Evolutionary conservation across 163 green algal species (phyloP), one percentile per base, ranked within the genome.

Genomic region (Scenedesmus sp.): DNA sequence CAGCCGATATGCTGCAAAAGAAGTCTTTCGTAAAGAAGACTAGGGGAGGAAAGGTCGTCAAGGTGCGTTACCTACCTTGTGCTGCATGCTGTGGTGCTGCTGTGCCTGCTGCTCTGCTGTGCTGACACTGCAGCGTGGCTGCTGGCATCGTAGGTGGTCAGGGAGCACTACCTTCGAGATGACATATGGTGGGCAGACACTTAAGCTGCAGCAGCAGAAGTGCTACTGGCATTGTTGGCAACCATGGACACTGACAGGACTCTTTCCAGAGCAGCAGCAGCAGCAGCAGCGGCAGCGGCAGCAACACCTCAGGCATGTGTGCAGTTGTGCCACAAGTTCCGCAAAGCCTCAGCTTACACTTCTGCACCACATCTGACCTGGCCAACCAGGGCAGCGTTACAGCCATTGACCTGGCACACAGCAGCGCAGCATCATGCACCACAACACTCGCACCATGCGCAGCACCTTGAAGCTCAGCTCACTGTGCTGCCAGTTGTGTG

Each of bases 91-190:
- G 34, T 46, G 34, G 34, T 66, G 9, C 55, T 8, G 52, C 16
- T 23, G 16, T 16, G 10, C 18, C 10, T 88, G 26, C 83, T 79
- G 23, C 12, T 26, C 23, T 16, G 52, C 26, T 60, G 55, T 81
- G 23, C 66, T 54, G 18, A 84, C 66, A 67, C 55, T 86, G 73
- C 84, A 34, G 46, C 74, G 34, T 57, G 81, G 87, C 18, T 86
- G 56, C 23, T 55, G 60, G 23, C 60, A 18, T 2, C 84, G 34
- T 94, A 98, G 97, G 96, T 99, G 0, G 97, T 99, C 4, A 91
- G 96, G 3, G 98, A 99, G 94, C 98, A 99, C 90, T 99, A 99
- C 92, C 94, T 99, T 12, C 94, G 98, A 6, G 98, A 99, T 89
- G 98, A 99, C 94, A 99, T 99, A 74, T 97, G 93, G 92, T 98